These are phyloP conservation scores for Diaporthe velutina DNA, from an alignment of 2,329 filamentous ascomycete species.

Conservation along the genomic window DNA sequence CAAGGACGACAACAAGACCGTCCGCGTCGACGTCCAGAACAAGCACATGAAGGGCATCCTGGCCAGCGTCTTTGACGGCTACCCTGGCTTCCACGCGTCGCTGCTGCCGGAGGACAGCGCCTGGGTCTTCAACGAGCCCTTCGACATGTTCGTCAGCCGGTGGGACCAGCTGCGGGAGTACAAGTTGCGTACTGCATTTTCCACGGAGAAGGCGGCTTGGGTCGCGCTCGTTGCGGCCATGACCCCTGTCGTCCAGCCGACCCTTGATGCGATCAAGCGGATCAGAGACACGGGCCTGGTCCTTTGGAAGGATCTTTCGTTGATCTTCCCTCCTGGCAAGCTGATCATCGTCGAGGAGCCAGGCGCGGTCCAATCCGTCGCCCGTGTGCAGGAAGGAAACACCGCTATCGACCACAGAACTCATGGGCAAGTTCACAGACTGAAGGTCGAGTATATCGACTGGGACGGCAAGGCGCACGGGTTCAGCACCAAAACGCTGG, in stretches of 20 bases:
- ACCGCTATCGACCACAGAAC: background rate
- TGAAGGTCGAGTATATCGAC: constrained; percentile 45
- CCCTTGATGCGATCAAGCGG: background rate
- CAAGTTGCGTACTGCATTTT: background rate
- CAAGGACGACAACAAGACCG: background rate
- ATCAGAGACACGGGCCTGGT: background rate
- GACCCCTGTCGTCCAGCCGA: background rate
- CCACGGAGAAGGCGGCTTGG: background rate
- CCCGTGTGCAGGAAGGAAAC: background rate
- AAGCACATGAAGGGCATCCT: background rate
- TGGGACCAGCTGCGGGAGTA: background rate
- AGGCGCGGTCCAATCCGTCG: background rate
- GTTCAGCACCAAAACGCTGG: constrained; percentile 40
- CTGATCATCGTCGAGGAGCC: background rate
- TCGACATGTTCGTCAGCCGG: background rate
- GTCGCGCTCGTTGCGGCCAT: background rate
- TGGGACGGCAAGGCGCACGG: constrained; percentile 51
- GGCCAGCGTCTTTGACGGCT: background rate
- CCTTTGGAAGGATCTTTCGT: background rate
- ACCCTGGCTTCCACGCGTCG: background rate
- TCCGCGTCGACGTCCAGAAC: background rate
- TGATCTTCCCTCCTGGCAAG: background rate
- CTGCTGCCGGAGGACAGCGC: background rate
- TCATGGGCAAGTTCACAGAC: background rate
- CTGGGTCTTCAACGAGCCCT: background rate